Evolutionary conservation across 371 early-diverging fungal species (phyloP).

Genomic region (Mucor saturninus): DNA sequence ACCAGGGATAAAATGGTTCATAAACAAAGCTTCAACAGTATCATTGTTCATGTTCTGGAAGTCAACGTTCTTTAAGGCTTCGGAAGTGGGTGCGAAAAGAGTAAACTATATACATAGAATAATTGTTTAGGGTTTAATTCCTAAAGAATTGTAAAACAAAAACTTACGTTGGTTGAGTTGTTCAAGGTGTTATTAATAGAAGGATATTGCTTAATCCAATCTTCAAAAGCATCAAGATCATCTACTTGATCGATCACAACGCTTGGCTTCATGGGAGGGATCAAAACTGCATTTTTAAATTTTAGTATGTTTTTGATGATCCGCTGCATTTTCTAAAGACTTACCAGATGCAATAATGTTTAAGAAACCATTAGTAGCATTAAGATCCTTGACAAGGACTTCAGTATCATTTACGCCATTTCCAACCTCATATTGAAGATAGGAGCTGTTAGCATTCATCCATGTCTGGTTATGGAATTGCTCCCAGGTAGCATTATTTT

Average conservation of each 20-base stretch:
- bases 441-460: slow-evolving; percentile 5
- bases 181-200: slow-evolving; percentile 24
- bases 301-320: not conserved
- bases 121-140: not conserved
- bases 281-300: slow-evolving; percentile 26
- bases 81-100: slow-evolving; percentile 40
- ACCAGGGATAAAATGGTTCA: slow-evolving; percentile 45
- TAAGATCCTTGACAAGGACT: slow-evolving; percentile 32
- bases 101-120: slow-evolving; percentile 33
- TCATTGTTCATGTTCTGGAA: slow-evolving; percentile 4
- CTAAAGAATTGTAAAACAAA: not conserved
- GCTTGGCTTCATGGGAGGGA: slow-evolving; percentile 37
- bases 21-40: slow-evolving; percentile 25
- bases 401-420: slow-evolving; percentile 33
- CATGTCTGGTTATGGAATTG: slow-evolving; percentile 20
- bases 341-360: slow-evolving; percentile 42
- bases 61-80: slow-evolving; percentile 23
- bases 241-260: slow-evolving; percentile 21
- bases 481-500: slow-evolving; percentile 23
- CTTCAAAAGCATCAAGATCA: slow-evolving; percentile 14
- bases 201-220: slow-evolving; percentile 15
- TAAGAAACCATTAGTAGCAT: slow-evolving; percentile 43
- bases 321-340: not conserved
- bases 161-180: slow-evolving; percentile 35
- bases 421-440: slow-evolving; percentile 29